Conservation (phyloP, 2,329 filamentous ascomycete species). For the Coniochaeta sp. region DNA sequence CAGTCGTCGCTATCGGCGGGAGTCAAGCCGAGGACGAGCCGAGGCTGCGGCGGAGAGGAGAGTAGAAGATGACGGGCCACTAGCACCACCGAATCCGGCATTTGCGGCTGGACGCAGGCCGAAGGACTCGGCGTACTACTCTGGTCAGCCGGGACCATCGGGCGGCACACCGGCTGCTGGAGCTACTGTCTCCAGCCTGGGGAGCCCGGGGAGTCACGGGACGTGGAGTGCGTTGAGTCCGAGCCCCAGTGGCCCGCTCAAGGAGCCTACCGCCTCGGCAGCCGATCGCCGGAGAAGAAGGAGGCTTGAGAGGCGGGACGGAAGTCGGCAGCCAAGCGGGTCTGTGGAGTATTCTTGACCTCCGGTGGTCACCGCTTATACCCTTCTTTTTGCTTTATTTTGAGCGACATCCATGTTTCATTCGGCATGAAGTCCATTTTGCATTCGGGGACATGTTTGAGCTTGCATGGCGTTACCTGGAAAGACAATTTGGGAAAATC, state of each 20-base stretch:
- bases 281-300: constrained; percentile 48
- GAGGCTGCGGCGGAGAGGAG: constrained; percentile 39
- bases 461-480: not conserved
- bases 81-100: constrained; percentile 49
- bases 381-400: not conserved
- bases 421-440: not conserved
- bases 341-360: constrained; percentile 13
- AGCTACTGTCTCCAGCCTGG: constrained; percentile 38
- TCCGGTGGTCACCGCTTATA: not conserved
- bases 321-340: constrained; percentile 24
- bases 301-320: constrained; percentile 43
- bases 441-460: not conserved
- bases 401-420: not conserved
- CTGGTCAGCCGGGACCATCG: constrained; percentile 38
- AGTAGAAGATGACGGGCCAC: constrained; percentile 31
- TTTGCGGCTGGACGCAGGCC: constrained; percentile 43
- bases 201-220: constrained; percentile 37
- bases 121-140: constrained; percentile 58
- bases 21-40: constrained; percentile 37
- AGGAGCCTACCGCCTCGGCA: constrained; percentile 25
- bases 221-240: constrained; percentile 48
- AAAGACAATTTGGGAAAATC: not conserved
- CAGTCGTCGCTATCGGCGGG: constrained; percentile 45
- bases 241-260: constrained; percentile 32
- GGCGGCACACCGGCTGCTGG: constrained; percentile 27